Base-by-base conservation (phyloP, 1,284 basidiomycete genomes). In the Pholiota adiposa region DNA sequence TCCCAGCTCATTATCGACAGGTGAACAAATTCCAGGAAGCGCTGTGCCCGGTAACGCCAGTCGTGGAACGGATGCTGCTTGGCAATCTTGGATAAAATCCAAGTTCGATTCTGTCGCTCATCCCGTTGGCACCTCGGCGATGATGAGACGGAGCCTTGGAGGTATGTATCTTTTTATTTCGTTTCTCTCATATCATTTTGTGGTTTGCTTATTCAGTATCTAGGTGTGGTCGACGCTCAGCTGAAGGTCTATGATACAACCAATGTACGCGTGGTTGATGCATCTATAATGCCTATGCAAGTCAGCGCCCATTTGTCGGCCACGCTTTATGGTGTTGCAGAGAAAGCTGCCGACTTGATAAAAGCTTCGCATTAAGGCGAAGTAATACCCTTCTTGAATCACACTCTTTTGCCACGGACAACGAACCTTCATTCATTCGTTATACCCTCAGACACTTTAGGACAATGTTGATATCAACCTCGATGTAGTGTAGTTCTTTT, bases 121-220 rank as follows among this genome's bases (percentile, higher is more conserved):
- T 70, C 86, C 86, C 4, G 77, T 89, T 46, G 86, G 83, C 0
- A 88, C 86, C 0, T 80, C 79, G 1, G 74, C 85, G 3, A 88
- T 90, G 86, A 87, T 87, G 81, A 74, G 72, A 40, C 74, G 78
- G 33, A 76, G 75, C 2, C 75, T 86, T 4, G 88, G 87, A 29
- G 88, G 87, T 68, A 72, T 69, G 61, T 79, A 19, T 76, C 21
- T 6, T 34, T 33, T 31, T 18, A 4, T 18, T 49, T 27, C 21
- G 56, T 14, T 58, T 31, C 36, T 38, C 36, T 11, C 49, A 27
- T 21, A 43, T 19, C 25, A 16, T 19, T 19, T 9, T n/a, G 36
- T 51, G 6, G 21, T n/a, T n/a, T n/a, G n/a, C n/a, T n/a, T n/a
- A n/a, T n/a, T n/a, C 31, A 44, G 1, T 21, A 31, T 51, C n/a